Evolutionary conservation across 805 yeast genomes (phyloP).

Genomic region (Lachancea sp.): DNA sequence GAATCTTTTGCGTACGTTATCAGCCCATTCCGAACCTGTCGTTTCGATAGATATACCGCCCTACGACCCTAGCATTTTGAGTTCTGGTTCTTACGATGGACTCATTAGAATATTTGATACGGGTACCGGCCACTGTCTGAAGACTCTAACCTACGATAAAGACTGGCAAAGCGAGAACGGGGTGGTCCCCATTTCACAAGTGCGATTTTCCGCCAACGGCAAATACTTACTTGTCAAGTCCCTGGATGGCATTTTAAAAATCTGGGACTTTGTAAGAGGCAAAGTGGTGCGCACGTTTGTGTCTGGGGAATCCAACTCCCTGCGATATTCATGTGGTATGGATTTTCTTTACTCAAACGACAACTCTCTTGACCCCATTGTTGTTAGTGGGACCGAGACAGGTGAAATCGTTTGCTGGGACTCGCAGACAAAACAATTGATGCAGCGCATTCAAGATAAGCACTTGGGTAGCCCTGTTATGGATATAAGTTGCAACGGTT

Average conservation of each 20-base stretch:
- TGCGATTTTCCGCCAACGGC: constrained; percentile 73
- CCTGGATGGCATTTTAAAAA: constrained; percentile 66
- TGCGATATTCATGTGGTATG: constrained; percentile 27
- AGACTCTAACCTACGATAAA: constrained; percentile 77
- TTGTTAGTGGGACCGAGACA: constrained; percentile 27
- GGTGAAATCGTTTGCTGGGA: constrained; percentile 28
- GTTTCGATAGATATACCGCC: constrained; percentile 65
- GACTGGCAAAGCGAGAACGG: constrained; percentile 56
- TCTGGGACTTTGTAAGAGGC: constrained; percentile 85
- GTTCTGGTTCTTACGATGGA: constrained; percentile 88
- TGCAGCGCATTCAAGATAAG: constrained; percentile 14
- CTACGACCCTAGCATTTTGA: constrained; percentile 72
- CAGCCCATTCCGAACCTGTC: constrained; percentile 92
- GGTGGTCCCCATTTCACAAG: constrained; percentile 61
- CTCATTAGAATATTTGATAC: constrained; percentile 82
- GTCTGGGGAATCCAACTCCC: constrained; percentile 9
- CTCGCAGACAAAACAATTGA: constrained; percentile 17
- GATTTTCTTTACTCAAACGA: constrained; percentile 23
- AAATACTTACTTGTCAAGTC: constrained; percentile 71
- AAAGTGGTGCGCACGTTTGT: constrained; percentile 68
- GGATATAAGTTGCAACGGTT: constrained; percentile 18
- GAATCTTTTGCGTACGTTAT: constrained; percentile 63
- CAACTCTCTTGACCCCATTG: constrained; percentile 15
- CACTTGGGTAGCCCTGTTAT: constrained; percentile 22
- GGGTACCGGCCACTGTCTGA: constrained; percentile 83